Evolutionary conservation across 2,329 filamentous ascomycete genomes (phyloP).

Genomic region (Pseudogymnoascus sp.): DNA sequence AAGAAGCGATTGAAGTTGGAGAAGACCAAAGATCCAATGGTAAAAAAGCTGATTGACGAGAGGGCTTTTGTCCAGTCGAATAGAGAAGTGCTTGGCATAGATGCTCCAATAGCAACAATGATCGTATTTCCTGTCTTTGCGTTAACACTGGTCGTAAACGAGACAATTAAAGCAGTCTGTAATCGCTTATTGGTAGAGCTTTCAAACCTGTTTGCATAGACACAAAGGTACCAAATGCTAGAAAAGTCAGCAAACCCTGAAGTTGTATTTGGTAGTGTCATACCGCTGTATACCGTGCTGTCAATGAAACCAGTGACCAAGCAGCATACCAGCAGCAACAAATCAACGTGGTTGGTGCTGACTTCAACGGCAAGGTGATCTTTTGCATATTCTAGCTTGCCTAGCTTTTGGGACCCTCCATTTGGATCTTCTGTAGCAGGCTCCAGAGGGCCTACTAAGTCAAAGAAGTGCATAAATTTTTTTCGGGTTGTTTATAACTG

Average conservation of each 20-base stretch:
- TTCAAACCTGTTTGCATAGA: slow-evolving; percentile 43
- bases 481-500: too few species aligned
- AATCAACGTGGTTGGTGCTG: too few species aligned
- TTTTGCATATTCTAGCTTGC: too few species aligned
- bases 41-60: slow-evolving; percentile 44
- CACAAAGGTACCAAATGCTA: slow-evolving; percentile 42
- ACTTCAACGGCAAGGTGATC: too few species aligned
- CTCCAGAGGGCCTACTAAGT: too few species aligned
- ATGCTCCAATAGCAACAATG: slow-evolving; percentile 52
- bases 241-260: slow-evolving; percentile 28
- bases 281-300: too few species aligned
- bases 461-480: too few species aligned
- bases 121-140: slow-evolving; percentile 47
- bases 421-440: too few species aligned
- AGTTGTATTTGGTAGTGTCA: too few species aligned
- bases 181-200: neutral
- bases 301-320: too few species aligned
- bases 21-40: slow-evolving; percentile 47
- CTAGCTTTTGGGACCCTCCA: too few species aligned
- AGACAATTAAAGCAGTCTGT: neutral
- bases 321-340: too few species aligned
- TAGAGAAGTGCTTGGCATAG: slow-evolving; percentile 43
- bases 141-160: slow-evolving; percentile 10
- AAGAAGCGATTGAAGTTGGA: slow-evolving; percentile 31
- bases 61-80: slow-evolving; percentile 47